These are phyloP conservation scores for Paramecium sexaurelia DNA, from an alignment of 73 alveolate species.

Conservation along the genomic window DNA sequence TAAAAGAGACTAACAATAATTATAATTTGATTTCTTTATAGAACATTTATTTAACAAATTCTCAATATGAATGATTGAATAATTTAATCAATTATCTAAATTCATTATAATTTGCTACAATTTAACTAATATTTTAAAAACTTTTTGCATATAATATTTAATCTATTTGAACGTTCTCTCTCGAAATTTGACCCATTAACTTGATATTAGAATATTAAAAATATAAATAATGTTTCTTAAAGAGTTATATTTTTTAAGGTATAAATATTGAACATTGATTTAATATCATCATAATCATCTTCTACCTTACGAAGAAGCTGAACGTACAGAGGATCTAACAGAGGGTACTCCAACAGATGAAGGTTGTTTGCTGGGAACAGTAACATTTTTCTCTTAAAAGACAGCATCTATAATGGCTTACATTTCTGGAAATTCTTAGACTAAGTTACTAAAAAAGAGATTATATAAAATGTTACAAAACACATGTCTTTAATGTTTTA, in stretches of 20 bases:
- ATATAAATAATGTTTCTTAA: not conserved
- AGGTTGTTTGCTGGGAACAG: constrained; percentile 38
- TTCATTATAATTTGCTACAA: not conserved
- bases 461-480: constrained; percentile 21
- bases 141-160: not conserved
- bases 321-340: constrained; percentile 28
- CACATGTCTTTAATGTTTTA: constrained; percentile 43
- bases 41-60: too few relatives aligned
- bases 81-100: not conserved
- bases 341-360: constrained; percentile 48
- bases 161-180: not conserved
- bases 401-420: constrained; percentile 39
- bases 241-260: not conserved
- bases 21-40: too few relatives aligned
- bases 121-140: not conserved
- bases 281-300: constrained; percentile 13
- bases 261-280: not conserved
- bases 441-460: not conserved
- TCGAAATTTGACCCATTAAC: not conserved
- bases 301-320: constrained; percentile 32
- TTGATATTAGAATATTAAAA: too few relatives aligned
- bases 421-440: constrained; percentile 54
- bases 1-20: not conserved
- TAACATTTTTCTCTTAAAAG: constrained; percentile 21
- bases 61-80: too few relatives aligned